A percentile compares a stretch with the other conserved stretches of the same genome.
Evolutionary conservation across 2,329 filamentous ascomycete species (phyloP).

Genomic region (Xylaria multiplex): DNA sequence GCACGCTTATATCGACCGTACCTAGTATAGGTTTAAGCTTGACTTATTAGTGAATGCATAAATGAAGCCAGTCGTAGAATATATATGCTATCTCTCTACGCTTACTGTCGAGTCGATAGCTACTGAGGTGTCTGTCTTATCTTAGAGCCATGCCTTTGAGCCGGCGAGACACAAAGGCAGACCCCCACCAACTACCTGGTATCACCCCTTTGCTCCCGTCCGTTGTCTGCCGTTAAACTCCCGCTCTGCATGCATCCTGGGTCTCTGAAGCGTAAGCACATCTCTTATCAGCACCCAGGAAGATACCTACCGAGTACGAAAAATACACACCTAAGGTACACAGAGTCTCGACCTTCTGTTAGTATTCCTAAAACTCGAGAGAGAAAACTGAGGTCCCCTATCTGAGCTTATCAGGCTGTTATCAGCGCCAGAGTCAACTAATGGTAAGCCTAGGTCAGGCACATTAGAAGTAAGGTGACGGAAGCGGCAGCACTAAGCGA

Average conservation of each 20-base stretch:
- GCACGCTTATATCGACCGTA: background rate
- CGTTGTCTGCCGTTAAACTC: background rate
- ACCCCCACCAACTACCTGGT: conserved; percentile 1
- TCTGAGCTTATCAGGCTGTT: conserved; percentile 21
- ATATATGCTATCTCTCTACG: no score
- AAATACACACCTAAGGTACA: background rate
- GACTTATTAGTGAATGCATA: no score
- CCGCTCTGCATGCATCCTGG: background rate
- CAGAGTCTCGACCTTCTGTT: background rate
- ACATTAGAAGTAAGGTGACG: background rate
- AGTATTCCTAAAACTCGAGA: no score
- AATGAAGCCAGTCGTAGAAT: no score
- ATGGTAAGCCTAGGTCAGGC: background rate
- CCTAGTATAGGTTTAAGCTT: no score
- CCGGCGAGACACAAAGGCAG: background rate
- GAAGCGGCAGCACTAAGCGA: background rate
- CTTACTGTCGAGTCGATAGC: background rate
- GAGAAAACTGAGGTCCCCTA: background rate
- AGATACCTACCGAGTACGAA: no score
- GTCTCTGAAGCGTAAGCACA: background rate
- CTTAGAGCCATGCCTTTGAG: background rate
- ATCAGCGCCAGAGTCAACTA: background rate
- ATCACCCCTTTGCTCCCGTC: no score
- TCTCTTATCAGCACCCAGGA: background rate
- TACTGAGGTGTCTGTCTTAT: background rate